phyloP scores from a whole-genome alignment of 768 basidiomycete species.

The Daedaleopsis sinensis region DNA sequence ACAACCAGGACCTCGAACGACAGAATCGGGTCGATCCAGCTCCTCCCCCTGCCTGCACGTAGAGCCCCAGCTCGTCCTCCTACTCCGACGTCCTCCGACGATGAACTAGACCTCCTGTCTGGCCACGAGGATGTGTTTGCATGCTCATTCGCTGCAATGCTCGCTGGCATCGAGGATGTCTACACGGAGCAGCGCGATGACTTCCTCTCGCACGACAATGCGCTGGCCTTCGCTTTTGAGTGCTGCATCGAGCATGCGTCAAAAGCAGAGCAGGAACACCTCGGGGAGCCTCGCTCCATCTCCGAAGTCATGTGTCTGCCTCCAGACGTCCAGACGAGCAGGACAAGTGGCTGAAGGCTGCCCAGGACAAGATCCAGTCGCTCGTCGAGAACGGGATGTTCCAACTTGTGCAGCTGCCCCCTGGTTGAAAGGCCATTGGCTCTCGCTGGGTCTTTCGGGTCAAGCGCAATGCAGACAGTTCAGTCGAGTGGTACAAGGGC shows the following conservation, averaged over 20 bases:
- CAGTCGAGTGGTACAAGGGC: constrained; percentile 39
- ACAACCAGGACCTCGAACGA: constrained; percentile 1
- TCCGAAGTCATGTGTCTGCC: constrained; percentile 8
- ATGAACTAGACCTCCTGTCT: constrained; percentile 7
- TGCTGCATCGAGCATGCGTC: too few species aligned
- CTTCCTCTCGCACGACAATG: too few species aligned
- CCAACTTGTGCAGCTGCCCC: too few species aligned
- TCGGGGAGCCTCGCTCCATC: constrained; percentile 7
- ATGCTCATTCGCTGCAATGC: constrained; percentile 4
- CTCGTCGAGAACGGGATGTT: too few species aligned
- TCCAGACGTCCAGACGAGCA: constrained; percentile 9
- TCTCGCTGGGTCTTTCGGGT: constrained; percentile 41
- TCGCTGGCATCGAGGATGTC: too few species aligned
- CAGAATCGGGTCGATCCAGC: constrained; percentile 3
- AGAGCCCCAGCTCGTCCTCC: background rate
- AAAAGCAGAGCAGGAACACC: too few species aligned
- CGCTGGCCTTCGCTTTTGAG: too few species aligned
- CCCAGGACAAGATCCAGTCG: too few species aligned
- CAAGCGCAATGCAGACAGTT: constrained; percentile 42
- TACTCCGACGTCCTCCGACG: too few species aligned
- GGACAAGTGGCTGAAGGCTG: constrained; percentile 19
- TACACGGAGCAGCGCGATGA: too few species aligned
- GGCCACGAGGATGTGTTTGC: background rate
- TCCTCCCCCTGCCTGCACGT: background rate
- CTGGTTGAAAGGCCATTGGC: too few species aligned